Percentiles rank a stretch among this genome's conserved stretches.
These are phyloP conservation scores for Candida yuanshanica DNA, from an alignment of 805 yeast genomes.

Conservation along the genomic window DNA sequence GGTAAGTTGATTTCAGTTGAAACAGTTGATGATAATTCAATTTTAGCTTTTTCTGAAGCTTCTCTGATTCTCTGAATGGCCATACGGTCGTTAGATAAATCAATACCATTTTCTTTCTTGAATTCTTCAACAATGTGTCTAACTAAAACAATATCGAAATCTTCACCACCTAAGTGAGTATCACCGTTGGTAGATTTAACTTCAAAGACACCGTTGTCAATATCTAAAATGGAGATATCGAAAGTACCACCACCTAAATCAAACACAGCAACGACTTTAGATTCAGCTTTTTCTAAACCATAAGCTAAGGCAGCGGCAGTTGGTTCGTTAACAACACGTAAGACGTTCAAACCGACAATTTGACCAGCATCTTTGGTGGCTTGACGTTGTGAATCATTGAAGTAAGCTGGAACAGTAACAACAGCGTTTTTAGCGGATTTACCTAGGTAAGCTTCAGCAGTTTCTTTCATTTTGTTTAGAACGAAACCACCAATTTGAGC, in stretches of 20 bases:
- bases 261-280: conserved; percentile 51
- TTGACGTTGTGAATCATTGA: conserved; percentile 17
- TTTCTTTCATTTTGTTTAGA: conserved; percentile 56
- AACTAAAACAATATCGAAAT: conserved; percentile 64
- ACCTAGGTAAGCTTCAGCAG: conserved; percentile 56
- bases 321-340: conserved; percentile 77
- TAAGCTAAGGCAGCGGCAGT: conserved; percentile 85
- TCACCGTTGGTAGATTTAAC: conserved; percentile 99
- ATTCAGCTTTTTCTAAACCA: conserved; percentile 53
- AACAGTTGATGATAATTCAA: conserved; percentile 63
- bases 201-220: conserved; percentile 94
- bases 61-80: conserved; percentile 76
- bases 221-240: conserved; percentile 90
- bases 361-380: conserved; percentile 46
- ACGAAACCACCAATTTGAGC: conserved; percentile 68
- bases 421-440: conserved; percentile 62
- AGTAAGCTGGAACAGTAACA: conserved; percentile 29
- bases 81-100: conserved; percentile 25
- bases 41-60: conserved; percentile 74
- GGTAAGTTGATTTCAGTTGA: conserved; percentile 66
- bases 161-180: conserved; percentile 99
- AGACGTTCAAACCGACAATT: conserved; percentile 67
- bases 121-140: conserved; percentile 53
- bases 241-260: conserved; percentile 99
- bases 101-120: conserved; percentile 38